Evolutionary conservation across 768 basidiomycete species (phyloP), one percentile per base, ranked within the genome.

Genomic region (Boletus barrowsii): DNA sequence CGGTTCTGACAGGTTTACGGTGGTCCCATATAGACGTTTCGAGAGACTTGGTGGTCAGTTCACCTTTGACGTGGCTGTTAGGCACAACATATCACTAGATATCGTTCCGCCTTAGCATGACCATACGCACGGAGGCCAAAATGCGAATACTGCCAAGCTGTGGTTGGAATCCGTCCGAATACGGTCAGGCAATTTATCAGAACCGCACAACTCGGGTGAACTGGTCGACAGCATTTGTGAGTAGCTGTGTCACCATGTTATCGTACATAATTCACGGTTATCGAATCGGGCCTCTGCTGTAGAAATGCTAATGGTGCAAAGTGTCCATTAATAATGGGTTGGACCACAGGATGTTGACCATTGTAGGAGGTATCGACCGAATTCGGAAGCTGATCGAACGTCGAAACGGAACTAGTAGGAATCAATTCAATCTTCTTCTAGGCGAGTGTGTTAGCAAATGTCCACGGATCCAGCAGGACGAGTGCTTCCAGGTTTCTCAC

Each of bases 141-240:
- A 11, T 41, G 18, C 11, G 56, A 32, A 48, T 32, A 33, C 41
- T 10, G 47, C 55, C 48, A 62, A 39, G 60, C 60, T 58, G 60
- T 62, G 54, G n/a, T 35, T 30, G 11, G 15, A 36, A 24, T 29
- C 10, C 26, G 5, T 43, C 40, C 10, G 7, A 40, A 18, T 30
- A 9, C 39, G 8, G 13, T 6, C 20, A 22, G 4, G 14, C 11
- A n/a, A 14, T 18, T 39, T 3, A 18, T 37, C 55, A 33, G 6
- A 41, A 45, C 7, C 18, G 29, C 15, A 42, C 33, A 22, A 26
- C 17, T 41, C 26, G 10, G 24, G 15, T 10, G 10, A 11, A 4
- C 17, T 14, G 18, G 8, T 58, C 26, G 36, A 47, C 57, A 47
- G 40, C 55, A 43, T n/a, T 17, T 45, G 47, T 49, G 35, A 46